Evolutionary conservation across 257 asterid genomes (phyloP).

Genomic region (Penstemon eatonii): DNA sequence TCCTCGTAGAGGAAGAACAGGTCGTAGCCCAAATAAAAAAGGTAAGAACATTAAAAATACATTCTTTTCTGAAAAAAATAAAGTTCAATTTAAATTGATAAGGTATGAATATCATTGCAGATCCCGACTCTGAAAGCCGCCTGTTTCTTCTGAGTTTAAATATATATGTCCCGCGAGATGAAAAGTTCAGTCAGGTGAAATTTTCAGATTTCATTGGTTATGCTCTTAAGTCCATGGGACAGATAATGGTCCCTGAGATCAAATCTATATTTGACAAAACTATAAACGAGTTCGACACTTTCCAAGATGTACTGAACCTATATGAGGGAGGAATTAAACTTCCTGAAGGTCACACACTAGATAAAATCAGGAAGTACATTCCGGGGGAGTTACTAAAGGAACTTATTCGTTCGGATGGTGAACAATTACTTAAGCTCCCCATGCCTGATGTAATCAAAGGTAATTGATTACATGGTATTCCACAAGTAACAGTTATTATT

Average conservation of each 20-base stretch:
- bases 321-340: slow-evolving; percentile 63
- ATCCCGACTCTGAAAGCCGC: slow-evolving; percentile 65
- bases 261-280: slow-evolving; percentile 69
- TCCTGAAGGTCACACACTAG: slow-evolving; percentile 42
- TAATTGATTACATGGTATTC: slow-evolving; percentile 11
- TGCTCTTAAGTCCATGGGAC: slow-evolving; percentile 72
- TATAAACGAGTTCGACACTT: slow-evolving; percentile 76
- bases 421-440: slow-evolving; percentile 60
- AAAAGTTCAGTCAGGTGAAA: slow-evolving; percentile 66
- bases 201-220: slow-evolving; percentile 84
- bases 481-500: neutral
- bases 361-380: slow-evolving; percentile 47
- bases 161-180: slow-evolving; percentile 81
- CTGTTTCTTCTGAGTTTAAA: slow-evolving; percentile 55
- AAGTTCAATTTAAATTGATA: neutral
- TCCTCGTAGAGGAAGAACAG: slow-evolving; percentile 85
- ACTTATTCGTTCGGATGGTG: slow-evolving; percentile 68
- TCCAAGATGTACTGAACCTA: slow-evolving; percentile 62
- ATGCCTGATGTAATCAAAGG: slow-evolving; percentile 82
- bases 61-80: neutral
- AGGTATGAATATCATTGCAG: slow-evolving; percentile 39
- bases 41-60: slow-evolving; percentile 37
- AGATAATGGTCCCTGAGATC: slow-evolving; percentile 67
- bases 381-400: slow-evolving; percentile 75
- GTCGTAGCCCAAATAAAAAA: slow-evolving; percentile 68